Evolutionary conservation across 2,329 filamentous ascomycete genomes (phyloP), one percentile per base, ranked within the genome.

Genomic region (Zasmidium citrigriseum): DNA sequence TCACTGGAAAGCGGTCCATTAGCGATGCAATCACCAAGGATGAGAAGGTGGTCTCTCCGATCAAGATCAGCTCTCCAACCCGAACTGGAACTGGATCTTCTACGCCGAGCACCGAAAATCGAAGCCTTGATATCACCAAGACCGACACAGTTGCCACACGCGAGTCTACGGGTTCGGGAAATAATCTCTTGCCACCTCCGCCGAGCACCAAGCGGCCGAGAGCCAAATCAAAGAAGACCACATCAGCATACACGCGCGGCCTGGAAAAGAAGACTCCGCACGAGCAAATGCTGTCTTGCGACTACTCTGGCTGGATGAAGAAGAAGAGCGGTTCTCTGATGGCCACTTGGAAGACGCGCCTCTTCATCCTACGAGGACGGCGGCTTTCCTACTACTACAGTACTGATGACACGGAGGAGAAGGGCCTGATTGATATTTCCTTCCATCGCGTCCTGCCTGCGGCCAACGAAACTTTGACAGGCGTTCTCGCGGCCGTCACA

Each of bases 261-360:
- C 78, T 98, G 44, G 84, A 90, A 67, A 92, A 93, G 75, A 89
- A 93, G 60, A 78, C 85, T 0, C 95, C 95, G 0, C 82, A 86
- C 55, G 91, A 96, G 71, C 92, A 93, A 60, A 95, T 96, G 75
- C 79, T 86, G 61, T 87, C 86, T 61, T 93, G 91, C 55, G 93
- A 99, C 71, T 98, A 96, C 73, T 93, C 89, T 69, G 95, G 95
- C 1, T 99, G 95, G 95, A 99, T 99, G 95, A 98, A 95, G 81
- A 99, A 99, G 83, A 93, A 96, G 76, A 96, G 91, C 59, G 93
- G 91, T 1, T 95, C 93, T 69, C 81, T 98, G 29, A 96, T 99
- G 88, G 92, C 92, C 2, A 96, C 93, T 1, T 99, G 95, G 95
- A 99, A 98, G 72, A 90, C 93, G 12, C 88, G 95, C 12, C 82